Conservation (phyloP, 1,284 basidiomycete species). For the Anthracocystis setariae region DNA sequence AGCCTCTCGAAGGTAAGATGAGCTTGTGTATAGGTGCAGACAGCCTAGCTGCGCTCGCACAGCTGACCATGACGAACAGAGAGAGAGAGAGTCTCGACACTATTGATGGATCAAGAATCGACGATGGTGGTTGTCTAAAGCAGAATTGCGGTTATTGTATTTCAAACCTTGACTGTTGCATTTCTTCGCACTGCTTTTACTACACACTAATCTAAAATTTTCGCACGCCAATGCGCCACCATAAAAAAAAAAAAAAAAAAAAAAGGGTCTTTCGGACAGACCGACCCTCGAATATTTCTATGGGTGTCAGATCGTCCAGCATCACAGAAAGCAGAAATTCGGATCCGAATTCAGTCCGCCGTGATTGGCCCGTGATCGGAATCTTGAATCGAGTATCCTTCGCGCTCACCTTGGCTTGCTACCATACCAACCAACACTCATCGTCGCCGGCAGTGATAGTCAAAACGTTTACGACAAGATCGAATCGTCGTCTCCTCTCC, state of each 20-base stretch:
- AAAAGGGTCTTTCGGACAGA: too few species aligned
- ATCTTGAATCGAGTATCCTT: constrained; percentile 27
- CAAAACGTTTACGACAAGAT: too few species aligned
- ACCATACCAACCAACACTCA: neutral
- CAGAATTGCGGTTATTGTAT: too few species aligned
- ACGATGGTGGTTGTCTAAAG: too few species aligned
- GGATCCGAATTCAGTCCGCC: constrained; percentile 36
- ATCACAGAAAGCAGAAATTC: neutral
- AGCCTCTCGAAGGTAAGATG: neutral
- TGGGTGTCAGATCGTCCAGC: constrained; percentile 7
- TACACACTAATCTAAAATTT: too few species aligned
- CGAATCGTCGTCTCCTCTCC: neutral
- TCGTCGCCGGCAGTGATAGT: neutral
- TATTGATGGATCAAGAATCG: too few species aligned
- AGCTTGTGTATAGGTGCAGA: constrained; percentile 9
- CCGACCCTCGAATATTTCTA: too few species aligned
- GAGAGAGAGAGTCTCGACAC: too few species aligned
- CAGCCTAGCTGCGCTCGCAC: constrained; percentile 16
- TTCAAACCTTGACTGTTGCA: too few species aligned
- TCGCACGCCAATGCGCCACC: too few species aligned
- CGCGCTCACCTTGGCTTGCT: constrained; percentile 3
- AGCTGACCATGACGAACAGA: constrained; percentile 11
- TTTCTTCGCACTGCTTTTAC: too few species aligned
- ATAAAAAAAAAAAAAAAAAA: too few species aligned
- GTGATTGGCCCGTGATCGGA: constrained; percentile 50